Percentiles rank a stretch among this genome's conserved stretches.
These are phyloP conservation scores for Plectosphaerella cucumerina DNA, from an alignment of 2,329 filamentous ascomycete genomes.

Conservation along the genomic window DNA sequence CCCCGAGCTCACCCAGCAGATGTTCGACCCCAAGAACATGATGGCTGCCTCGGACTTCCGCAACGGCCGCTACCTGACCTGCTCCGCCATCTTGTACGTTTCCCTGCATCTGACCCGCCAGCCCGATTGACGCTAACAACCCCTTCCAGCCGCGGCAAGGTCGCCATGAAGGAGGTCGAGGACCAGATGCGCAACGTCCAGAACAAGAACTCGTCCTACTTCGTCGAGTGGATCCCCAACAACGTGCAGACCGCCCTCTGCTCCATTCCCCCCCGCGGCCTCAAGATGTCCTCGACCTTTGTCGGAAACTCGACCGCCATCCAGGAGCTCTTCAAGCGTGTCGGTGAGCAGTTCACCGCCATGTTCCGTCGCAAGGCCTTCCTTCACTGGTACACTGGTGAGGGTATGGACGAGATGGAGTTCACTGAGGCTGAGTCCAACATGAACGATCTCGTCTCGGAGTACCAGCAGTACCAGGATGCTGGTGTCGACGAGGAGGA, in stretches of 20 bases:
- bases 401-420: conserved; percentile 99
- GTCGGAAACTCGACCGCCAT: conserved; percentile 99
- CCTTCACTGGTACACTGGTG: conserved; percentile 99
- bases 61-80: conserved; percentile 98
- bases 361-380: conserved; percentile 99
- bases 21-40: conserved; percentile 99
- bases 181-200: conserved; percentile 99
- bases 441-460: conserved; percentile 99
- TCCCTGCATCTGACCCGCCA: neutral
- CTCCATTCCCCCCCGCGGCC: conserved; percentile 94
- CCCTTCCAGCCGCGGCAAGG: conserved; percentile 77
- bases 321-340: conserved; percentile 99
- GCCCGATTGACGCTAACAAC: neutral
- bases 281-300: conserved; percentile 99
- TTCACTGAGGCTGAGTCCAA: conserved; percentile 99
- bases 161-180: conserved; percentile 99
- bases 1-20: conserved; percentile 98
- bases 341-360: conserved; percentile 98
- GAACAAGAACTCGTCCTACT: conserved; percentile 99
- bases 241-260: conserved; percentile 99
- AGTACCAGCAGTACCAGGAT: conserved; percentile 99
- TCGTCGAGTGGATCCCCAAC: conserved; percentile 99
- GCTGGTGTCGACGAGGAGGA: conserved; percentile 95
- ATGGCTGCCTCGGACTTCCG: conserved; percentile 99
- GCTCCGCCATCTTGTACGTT: conserved; percentile 92